Conservation (phyloP, 306 rosid species). For the Rosa rugosa region DNA sequence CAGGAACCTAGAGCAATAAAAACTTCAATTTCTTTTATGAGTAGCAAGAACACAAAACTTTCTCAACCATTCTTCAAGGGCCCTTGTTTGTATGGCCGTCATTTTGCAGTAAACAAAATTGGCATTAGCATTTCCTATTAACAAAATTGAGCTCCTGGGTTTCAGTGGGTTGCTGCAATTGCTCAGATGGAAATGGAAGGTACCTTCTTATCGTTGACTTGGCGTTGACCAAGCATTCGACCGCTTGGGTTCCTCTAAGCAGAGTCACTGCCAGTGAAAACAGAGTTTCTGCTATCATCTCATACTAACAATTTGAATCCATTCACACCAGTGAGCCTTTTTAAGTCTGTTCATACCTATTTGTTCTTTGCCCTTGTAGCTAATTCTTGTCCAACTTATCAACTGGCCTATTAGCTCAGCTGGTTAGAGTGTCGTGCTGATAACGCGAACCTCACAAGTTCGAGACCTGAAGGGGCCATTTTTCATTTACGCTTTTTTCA, state of each 20-base stretch:
- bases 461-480: conserved; percentile 23
- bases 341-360: too few relatives aligned
- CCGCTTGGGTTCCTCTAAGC: conserved; percentile 59
- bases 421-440: conserved; percentile 36
- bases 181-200: background rate
- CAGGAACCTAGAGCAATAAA: too few relatives aligned
- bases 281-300: conserved; percentile 26
- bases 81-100: conserved; percentile 49
- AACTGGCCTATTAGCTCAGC: conserved; percentile 24
- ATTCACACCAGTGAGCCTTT: too few relatives aligned
- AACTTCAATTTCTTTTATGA: conserved; percentile 6
- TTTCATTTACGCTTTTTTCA: too few relatives aligned
- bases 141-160: conserved; percentile 9
- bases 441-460: conserved; percentile 35
- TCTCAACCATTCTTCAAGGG: too few relatives aligned
- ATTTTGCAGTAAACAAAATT: conserved; percentile 5
- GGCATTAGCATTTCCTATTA: background rate
- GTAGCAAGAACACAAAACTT: too few relatives aligned
- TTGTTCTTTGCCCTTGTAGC: too few relatives aligned
- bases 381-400: too few relatives aligned
- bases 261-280: conserved; percentile 52
- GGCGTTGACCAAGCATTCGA: conserved; percentile 79
- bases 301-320: background rate
- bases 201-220: conserved; percentile 66
- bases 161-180: background rate